Percentiles rank a stretch among this genome's conserved stretches.
Evolutionary conservation across 73 alveolate species (phyloP).

Genomic region (Paramecium sonneborni): DNA sequence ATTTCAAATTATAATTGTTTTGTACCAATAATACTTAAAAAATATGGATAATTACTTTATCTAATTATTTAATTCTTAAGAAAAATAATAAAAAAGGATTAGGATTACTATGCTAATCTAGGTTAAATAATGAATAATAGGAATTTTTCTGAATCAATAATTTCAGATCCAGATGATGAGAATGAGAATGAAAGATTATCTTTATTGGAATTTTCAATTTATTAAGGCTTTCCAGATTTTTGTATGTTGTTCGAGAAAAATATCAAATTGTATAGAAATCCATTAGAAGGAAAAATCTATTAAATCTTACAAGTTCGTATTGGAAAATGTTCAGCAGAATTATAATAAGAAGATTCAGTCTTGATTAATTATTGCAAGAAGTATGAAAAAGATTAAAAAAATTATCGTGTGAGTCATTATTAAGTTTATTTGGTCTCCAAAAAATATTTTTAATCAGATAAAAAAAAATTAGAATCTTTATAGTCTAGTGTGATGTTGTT

Average conservation of each 20-base stretch:
- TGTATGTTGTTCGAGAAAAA: not conserved
- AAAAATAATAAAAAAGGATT: not conserved
- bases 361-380: not conserved
- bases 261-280: not conserved
- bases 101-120: not conserved
- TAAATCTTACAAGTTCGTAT: not conserved
- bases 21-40: not conserved
- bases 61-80: not conserved
- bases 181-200: not conserved
- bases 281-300: not conserved
- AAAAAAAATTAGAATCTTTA: not conserved
- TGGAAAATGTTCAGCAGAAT: not conserved
- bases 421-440: not conserved
- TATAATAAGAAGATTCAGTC: not conserved
- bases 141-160: not conserved
- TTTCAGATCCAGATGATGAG: not conserved
- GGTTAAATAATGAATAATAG: not conserved
- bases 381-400: not conserved
- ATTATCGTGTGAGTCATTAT: not conserved
- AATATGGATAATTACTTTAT: not conserved
- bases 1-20: not conserved
- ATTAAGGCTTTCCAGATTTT: slow-evolving; percentile 31
- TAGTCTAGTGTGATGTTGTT: not conserved
- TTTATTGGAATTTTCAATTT: slow-evolving; percentile 26
- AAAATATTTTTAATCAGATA: not conserved